Evolutionary conservation across 176 grass and related monocot genomes (phyloP).

Genomic region (Rhynchospora pubera): DNA sequence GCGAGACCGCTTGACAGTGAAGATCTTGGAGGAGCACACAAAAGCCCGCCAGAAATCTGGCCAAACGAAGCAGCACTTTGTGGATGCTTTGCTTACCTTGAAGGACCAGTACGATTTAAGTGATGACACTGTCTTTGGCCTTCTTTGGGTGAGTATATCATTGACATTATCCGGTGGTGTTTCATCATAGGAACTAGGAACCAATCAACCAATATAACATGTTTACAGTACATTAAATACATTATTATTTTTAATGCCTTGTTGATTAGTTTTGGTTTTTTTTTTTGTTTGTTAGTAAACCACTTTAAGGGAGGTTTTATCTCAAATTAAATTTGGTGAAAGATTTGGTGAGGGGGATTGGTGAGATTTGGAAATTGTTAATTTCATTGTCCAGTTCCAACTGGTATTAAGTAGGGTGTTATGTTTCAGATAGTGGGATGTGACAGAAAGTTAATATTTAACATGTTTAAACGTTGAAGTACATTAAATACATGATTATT

Average conservation of each 20-base stretch:
- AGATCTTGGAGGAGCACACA: conserved; percentile 69
- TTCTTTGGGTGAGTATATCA: conserved; percentile 48
- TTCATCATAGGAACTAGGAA: not conserved
- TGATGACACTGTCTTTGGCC: conserved; percentile 59
- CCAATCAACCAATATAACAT: too few relatives aligned
- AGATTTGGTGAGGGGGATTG: conserved; percentile 6
- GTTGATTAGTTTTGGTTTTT: not conserved
- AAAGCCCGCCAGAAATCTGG: conserved; percentile 30
- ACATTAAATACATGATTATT: not conserved
- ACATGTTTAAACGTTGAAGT: too few relatives aligned
- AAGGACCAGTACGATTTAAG: conserved; percentile 57
- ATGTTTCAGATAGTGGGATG: not conserved
- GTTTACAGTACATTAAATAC: not conserved
- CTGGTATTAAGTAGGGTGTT: not conserved
- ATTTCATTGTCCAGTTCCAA: not conserved
- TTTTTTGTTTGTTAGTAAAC: not conserved
- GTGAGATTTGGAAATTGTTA: conserved; percentile 11
- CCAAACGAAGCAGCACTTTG: conserved; percentile 53
- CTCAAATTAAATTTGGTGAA: conserved; percentile 11
- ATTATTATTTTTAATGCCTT: not conserved
- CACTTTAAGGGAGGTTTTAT: not conserved
- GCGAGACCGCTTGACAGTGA: conserved; percentile 43
- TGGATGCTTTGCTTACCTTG: conserved; percentile 53
- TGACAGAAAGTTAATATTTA: not conserved
- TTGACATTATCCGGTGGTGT: not conserved